These are phyloP conservation scores for Exophiala spinifera DNA, from an alignment of 2,329 filamentous ascomycete genomes.

Conservation along the genomic window DNA sequence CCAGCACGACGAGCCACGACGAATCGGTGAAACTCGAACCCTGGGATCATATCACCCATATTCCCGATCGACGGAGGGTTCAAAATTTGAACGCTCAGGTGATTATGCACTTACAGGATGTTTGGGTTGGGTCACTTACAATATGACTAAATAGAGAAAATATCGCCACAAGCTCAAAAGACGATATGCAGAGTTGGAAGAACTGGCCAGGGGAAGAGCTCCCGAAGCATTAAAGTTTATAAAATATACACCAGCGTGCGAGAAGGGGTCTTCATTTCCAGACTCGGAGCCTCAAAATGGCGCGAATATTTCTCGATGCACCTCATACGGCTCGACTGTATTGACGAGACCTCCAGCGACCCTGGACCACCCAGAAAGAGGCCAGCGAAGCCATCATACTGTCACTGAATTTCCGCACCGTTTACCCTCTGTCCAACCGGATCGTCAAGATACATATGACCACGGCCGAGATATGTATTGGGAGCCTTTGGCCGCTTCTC, in stretches of 20 bases:
- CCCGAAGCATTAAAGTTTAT: neutral
- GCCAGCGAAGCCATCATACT: neutral
- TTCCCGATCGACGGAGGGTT: neutral
- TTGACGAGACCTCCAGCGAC: neutral
- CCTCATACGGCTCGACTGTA: neutral
- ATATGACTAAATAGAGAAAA: neutral
- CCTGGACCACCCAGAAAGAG: neutral
- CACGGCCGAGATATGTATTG: neutral
- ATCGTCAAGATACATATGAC: neutral
- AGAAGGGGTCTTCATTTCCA: neutral
- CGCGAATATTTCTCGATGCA: neutral
- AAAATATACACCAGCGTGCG: neutral
- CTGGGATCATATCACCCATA: neutral
- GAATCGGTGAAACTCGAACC: neutral
- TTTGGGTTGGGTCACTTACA: neutral
- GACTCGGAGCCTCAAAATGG: neutral
- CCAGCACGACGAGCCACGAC: neutral
- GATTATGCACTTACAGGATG: neutral
- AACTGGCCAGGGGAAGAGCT: neutral
- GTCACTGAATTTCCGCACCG: neutral
- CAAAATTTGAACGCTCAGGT: neutral
- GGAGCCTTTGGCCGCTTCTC: neutral
- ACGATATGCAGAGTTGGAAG: neutral
- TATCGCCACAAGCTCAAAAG: conserved; percentile 1
- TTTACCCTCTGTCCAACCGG: neutral